Percentiles rank a stretch among this genome's conserved stretches.
Evolutionary conservation across 345 rosid genomes (phyloP).

Genomic region (Lumnitzera littorea): DNA sequence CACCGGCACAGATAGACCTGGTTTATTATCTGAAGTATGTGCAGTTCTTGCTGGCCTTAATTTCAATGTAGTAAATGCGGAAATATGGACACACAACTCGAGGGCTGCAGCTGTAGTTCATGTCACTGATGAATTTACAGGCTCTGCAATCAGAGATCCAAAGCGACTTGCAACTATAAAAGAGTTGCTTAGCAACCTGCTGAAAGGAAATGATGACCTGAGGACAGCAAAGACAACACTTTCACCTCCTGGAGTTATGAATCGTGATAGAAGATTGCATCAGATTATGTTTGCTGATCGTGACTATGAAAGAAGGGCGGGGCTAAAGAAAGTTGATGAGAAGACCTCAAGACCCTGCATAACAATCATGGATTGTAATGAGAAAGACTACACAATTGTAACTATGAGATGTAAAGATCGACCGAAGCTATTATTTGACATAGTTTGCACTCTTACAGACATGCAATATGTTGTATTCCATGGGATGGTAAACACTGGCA

Average conservation of each 20-base stretch:
- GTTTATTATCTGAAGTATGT: constrained; percentile 80
- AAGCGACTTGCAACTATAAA: constrained; percentile 50
- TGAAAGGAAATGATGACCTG: constrained; percentile 48
- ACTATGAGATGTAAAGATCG: constrained; percentile 83
- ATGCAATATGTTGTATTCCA: constrained; percentile 92
- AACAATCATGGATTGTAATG: constrained; percentile 54
- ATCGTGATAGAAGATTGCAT: constrained; percentile 80
- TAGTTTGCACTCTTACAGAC: constrained; percentile 84
- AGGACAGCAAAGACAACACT: constrained; percentile 51
- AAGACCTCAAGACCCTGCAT: constrained; percentile 49
- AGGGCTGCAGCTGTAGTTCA: constrained; percentile 91
- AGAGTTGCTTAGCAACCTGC: constrained; percentile 60
- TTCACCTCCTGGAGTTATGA: constrained; percentile 50
- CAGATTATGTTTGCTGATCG: constrained; percentile 91
- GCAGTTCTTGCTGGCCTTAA: constrained; percentile 79
- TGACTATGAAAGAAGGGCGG: constrained; percentile 66
- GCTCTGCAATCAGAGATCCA: constrained; percentile 56
- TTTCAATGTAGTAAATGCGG: constrained; percentile 81
- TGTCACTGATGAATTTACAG: constrained; percentile 56
- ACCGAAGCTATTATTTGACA: constrained; percentile 78
- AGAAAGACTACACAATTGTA: constrained; percentile 71
- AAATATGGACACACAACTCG: constrained; percentile 92
- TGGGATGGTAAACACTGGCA: constrained; percentile 70
- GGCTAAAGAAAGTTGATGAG: constrained; percentile 25
- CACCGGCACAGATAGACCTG: constrained; percentile 80